Evolutionary conservation across 805 yeast species (phyloP), one percentile per base, ranked within the genome.

Genomic region (Ascoidea tarda): DNA sequence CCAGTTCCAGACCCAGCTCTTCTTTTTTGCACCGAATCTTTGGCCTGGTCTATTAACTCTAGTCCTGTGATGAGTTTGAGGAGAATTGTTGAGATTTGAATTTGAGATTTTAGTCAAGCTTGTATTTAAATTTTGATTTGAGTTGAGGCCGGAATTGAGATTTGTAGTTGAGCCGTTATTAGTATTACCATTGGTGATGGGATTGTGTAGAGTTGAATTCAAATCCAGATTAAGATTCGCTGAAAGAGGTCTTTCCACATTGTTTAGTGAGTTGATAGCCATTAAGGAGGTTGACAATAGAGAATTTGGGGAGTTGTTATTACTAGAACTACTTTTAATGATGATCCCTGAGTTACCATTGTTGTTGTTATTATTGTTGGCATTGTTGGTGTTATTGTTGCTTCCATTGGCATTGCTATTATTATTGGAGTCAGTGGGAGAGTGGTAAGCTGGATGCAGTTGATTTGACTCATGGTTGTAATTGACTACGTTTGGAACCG

Each of bases 1-100:
- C 82, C 83, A 78, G 21, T 72, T 63, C 83, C 83, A 78, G 12
- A 78, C 82, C 82, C 82, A 78, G 38, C 79, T 76, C 57, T 72
- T 74, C 69, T 78, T 78, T 59, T 76, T 77, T 16, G 83, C 83
- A 16, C 83, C 83, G 55, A 76, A 76, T 58, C 71, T 74, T 57
- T 74, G 79, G 6, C 81, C 81, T 1, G 80, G 80, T 51, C 75
- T 67, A 59, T 75, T 75, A 21, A 62, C 58, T 47, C 69, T 51
- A 21, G 28, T 47, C 38, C 47, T 52, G 46, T 38, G 44, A 4
- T 38, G 44, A 38, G 8, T 38, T 38, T 8, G 44, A 38, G 44
- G 8, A 10, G 44, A 38, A 38, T 38, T 8, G 14, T 38, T 38
- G 8, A 10, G 44, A 38, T 38, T 38, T 38, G 44, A 38, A 38